phyloP scores from a whole-genome alignment of 1,139 yeast genomes.

The Pneumocystis wakefieldiae region DNA sequence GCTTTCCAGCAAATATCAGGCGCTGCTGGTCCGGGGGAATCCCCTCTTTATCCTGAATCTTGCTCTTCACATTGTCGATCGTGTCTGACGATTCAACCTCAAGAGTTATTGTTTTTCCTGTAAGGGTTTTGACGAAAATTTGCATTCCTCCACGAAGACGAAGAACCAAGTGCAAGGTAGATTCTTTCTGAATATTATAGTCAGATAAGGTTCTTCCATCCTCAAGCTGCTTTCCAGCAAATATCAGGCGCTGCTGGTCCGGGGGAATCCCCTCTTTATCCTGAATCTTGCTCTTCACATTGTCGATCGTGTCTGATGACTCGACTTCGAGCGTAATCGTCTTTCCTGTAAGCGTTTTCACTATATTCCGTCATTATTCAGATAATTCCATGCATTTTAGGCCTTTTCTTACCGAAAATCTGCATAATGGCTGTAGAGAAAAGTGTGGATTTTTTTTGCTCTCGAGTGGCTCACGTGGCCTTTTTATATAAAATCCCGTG shows the following conservation, averaged over 20 bases:
- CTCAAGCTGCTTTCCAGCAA: too few relatives aligned
- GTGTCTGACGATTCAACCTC: slow-evolving; percentile 91
- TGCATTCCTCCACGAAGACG: too few relatives aligned
- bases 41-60: slow-evolving; percentile 90
- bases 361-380: slow-evolving; percentile 18
- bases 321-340: slow-evolving; percentile 78
- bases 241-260: slow-evolving; percentile 38
- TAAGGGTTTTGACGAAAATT: neutral
- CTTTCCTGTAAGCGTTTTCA: slow-evolving; percentile 75
- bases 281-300: slow-evolving; percentile 77
- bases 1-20: slow-evolving; percentile 86
- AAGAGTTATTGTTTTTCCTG: slow-evolving; percentile 36
- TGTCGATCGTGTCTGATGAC: slow-evolving; percentile 80
- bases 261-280: slow-evolving; percentile 86
- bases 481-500: too few relatives aligned
- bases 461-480: too few relatives aligned
- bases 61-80: slow-evolving; percentile 82
- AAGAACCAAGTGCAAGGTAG: too few relatives aligned
- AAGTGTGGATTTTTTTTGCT: too few relatives aligned
- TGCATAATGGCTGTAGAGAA: neutral
- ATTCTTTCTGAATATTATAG: slow-evolving; percentile 43
- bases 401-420: neutral
- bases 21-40: slow-evolving; percentile 93
- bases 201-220: slow-evolving; percentile 57
- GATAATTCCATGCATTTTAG: neutral